A percentile compares a stretch with the other conserved stretches of the same genome.
Evolutionary conservation across 257 asterid species (phyloP).

Genomic region (Nicotiana obtusifolia): DNA sequence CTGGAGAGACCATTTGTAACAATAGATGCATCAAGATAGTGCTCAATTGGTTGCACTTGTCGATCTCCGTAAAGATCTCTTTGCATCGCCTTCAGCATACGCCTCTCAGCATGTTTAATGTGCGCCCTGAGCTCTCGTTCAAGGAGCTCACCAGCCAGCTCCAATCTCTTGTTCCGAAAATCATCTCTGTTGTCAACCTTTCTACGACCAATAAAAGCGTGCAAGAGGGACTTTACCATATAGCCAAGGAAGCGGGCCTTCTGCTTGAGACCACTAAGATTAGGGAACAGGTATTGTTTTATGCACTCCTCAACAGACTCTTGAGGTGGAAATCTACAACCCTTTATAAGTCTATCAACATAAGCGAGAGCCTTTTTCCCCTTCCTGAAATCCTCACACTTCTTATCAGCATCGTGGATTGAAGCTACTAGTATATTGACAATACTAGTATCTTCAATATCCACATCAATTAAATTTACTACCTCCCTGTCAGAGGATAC

Average conservation of each 20-base stretch:
- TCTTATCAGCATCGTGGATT: slow-evolving; percentile 64
- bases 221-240: slow-evolving; percentile 82
- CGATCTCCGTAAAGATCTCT: slow-evolving; percentile 70
- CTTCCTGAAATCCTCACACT: slow-evolving; percentile 53
- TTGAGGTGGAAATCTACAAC: slow-evolving; percentile 56
- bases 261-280: slow-evolving; percentile 45
- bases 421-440: slow-evolving; percentile 60
- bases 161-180: slow-evolving; percentile 85
- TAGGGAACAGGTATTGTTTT: slow-evolving; percentile 52
- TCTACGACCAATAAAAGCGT: slow-evolving; percentile 62
- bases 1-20: slow-evolving; percentile 88
- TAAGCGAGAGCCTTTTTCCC: slow-evolving; percentile 35
- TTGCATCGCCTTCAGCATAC: slow-evolving; percentile 68
- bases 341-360: slow-evolving; percentile 40
- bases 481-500: slow-evolving; percentile 62
- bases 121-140: slow-evolving; percentile 78
- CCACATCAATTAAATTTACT: slow-evolving; percentile 55
- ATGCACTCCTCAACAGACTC: slow-evolving; percentile 74
- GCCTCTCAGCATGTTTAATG: slow-evolving; percentile 76
- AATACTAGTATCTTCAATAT: slow-evolving; percentile 36
- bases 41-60: slow-evolving; percentile 47
- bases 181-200: slow-evolving; percentile 84
- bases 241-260: slow-evolving; percentile 81
- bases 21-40: slow-evolving; percentile 75
- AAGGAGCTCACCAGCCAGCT: slow-evolving; percentile 80